phyloP scores from a whole-genome alignment of 2,329 filamentous ascomycete genomes.

The Epicoccum nigrum region DNA sequence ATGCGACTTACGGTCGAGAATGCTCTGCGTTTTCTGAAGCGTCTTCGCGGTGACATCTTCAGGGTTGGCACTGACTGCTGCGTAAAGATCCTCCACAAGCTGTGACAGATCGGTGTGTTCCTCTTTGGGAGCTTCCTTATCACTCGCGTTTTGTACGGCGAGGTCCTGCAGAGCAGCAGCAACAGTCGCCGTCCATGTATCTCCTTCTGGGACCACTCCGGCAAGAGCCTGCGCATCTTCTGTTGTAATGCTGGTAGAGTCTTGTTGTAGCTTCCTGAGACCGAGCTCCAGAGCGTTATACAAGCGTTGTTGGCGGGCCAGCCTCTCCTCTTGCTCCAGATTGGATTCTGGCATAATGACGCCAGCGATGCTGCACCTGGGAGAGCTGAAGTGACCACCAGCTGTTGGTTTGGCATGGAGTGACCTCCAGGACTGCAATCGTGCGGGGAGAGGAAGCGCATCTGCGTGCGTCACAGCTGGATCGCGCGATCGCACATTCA shows the following conservation, averaged over 20 bases:
- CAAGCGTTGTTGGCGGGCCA: constrained; percentile 9
- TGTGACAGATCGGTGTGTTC: neutral
- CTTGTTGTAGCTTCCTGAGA: constrained; percentile 30
- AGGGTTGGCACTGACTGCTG: constrained; percentile 32
- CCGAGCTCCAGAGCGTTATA: constrained; percentile 13
- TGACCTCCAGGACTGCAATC: neutral
- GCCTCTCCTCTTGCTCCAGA: neutral
- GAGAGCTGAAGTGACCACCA: neutral
- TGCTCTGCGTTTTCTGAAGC: constrained; percentile 32
- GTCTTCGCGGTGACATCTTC: constrained; percentile 34
- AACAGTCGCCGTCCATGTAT: constrained; percentile 33
- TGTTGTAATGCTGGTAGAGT: constrained; percentile 36
- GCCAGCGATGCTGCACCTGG: neutral
- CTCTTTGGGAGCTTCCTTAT: constrained; percentile 18
- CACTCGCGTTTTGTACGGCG: constrained; percentile 12
- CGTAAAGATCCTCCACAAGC: constrained; percentile 36
- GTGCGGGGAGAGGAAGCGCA: no score
- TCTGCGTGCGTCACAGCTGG: neutral
- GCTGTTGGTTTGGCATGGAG: neutral
- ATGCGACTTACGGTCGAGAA: constrained; percentile 37
- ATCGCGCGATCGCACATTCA: neutral
- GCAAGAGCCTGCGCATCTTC: constrained; percentile 41
- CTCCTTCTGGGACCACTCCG: constrained; percentile 31
- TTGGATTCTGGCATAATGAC: neutral
- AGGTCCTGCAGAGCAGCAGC: constrained; percentile 38